phyloP scores from a whole-genome alignment of 2,329 filamentous ascomycete species.

The Aureobasidium lini region DNA sequence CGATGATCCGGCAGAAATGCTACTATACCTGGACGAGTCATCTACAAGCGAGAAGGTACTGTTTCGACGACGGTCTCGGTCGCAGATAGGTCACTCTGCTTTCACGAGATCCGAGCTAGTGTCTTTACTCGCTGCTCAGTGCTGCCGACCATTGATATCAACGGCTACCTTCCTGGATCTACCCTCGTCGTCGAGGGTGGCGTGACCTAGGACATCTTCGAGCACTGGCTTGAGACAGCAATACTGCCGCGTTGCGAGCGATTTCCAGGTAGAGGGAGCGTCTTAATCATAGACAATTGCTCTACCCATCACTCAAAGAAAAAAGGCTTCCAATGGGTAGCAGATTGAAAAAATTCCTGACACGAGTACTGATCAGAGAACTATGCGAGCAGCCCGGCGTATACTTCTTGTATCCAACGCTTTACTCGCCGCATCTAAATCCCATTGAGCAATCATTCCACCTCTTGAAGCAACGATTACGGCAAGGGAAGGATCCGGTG shows the following conservation, averaged over 20 bases:
- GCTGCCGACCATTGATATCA: conserved; percentile 4
- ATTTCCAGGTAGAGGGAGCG: not conserved
- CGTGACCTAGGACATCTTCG: not conserved
- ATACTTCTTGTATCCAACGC: not conserved
- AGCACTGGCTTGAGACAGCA: not conserved
- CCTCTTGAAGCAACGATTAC: not conserved
- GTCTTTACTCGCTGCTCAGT: not conserved
- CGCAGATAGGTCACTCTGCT: not conserved
- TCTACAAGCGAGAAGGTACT: conserved; percentile 4
- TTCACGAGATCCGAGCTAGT: not conserved
- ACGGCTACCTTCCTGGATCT: not conserved
- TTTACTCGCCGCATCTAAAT: not conserved
- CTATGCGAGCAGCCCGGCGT: not conserved
- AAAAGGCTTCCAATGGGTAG: not conserved
- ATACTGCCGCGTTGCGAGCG: not conserved
- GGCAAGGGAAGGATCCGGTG: not conserved
- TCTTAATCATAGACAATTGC: not conserved
- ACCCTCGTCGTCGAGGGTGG: conserved; percentile 4
- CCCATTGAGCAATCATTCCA: not conserved
- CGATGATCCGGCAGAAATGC: not conserved
- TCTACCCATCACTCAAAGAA: not conserved
- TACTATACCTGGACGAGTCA: not conserved
- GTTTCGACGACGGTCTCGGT: not conserved
- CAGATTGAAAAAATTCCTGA: not conserved
- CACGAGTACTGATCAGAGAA: not conserved